Evolutionary conservation across 805 yeast genomes (phyloP).

Genomic region (Groenewaldozyma salmanticensis): DNA sequence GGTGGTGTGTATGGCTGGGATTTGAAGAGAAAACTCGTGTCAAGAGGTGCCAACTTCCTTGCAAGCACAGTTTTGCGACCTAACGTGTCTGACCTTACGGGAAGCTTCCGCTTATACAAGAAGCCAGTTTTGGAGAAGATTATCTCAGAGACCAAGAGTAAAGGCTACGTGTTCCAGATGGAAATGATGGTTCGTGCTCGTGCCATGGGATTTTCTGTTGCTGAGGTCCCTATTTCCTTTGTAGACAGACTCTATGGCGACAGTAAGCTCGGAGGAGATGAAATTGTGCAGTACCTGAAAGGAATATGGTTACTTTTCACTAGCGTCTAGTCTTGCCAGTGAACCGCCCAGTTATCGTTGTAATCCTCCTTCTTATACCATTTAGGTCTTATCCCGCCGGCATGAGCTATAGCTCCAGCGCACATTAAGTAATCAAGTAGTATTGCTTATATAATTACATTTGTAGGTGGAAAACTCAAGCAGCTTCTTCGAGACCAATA

Average conservation of each 20-base stretch:
- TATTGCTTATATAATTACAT: too few species aligned
- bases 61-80: constrained; percentile 67
- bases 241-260: constrained; percentile 76
- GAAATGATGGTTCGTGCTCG: constrained; percentile 82
- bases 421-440: too few species aligned
- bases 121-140: constrained; percentile 57
- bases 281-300: constrained; percentile 64
- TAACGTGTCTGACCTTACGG: constrained; percentile 63
- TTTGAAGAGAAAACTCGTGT: constrained; percentile 64
- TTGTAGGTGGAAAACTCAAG: too few species aligned
- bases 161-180: constrained; percentile 82
- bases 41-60: constrained; percentile 72
- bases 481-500: too few species aligned
- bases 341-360: neutral
- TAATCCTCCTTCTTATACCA: too few species aligned
- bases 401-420: too few species aligned
- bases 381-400: too few species aligned
- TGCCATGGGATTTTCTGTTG: constrained; percentile 60
- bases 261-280: constrained; percentile 71
- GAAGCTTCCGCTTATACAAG: constrained; percentile 67
- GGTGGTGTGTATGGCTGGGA: constrained; percentile 86
- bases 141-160: constrained; percentile 57
- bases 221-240: constrained; percentile 70
- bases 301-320: constrained; percentile 68
- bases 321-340: constrained; percentile 33